Evolutionary conservation across 495 filamentous ascomycete genomes (phyloP), one percentile per base, ranked within the genome.

Genomic region (Usnea hakonensis): DNA sequence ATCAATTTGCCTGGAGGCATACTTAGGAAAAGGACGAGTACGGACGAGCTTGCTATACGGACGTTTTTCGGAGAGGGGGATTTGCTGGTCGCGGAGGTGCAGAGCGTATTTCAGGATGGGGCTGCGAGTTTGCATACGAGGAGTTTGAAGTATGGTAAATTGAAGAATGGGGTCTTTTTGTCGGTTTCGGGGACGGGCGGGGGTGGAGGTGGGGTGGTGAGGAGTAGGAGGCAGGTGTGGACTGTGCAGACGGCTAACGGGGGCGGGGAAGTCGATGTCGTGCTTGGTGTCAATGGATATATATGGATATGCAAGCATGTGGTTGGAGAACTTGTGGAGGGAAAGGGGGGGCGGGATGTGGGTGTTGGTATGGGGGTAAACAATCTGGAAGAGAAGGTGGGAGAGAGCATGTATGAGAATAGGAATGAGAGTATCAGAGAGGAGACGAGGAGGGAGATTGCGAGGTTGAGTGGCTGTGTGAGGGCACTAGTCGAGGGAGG

Each of bases 1-100:
- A 97, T 98, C 74, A 97, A 98, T 70, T 77, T 97, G 3, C 95
- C 94, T 11, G 94, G 94, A 55, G 93, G 94, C 37, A 96, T 96
- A 67, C 80, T 96, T 68, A 83, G 94, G 36, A 88, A 90, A 68
- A 80, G 94, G 64, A 97, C 94, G 6, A 89, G 88, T 67, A 91
- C 93, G 7, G 94, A 98, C 71, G 95, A 97, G 75, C 78, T 98
- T 62, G 91, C 96, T 68, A 97, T 98, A 69, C 84, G 94, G 26
- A 90, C 83, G 9, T 97, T 95, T 71, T 96, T 97, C 76, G 82
- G 82, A 32, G 93, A 96, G 72, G 93, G 93, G 16, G 92, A 97
- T 68, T 72, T 97, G 40, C 75, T 97, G 14, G 86, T 96, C 0
- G 92, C 92, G 6, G 92, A 97, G 75, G 90, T 98, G 60, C 94